Base-by-base conservation (phyloP, 768 basidiomycete genomes). In the Lactarius trivialis region DNA sequence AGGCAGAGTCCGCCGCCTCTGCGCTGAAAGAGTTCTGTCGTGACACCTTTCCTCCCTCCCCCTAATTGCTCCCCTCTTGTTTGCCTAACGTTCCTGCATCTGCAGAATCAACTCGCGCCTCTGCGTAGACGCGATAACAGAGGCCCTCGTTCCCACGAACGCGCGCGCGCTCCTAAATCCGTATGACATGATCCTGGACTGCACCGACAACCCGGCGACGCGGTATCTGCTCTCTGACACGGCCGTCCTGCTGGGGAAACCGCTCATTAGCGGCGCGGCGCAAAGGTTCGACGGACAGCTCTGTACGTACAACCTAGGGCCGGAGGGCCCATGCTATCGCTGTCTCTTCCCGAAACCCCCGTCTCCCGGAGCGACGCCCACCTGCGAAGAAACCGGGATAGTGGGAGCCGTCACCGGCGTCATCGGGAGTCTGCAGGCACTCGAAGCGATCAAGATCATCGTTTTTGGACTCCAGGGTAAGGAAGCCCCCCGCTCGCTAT, bases 151-250 rank as follows among this genome's bases (percentile, higher is more conserved):
- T 19, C 68, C 88, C 8, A 69, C 74, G 30, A 93, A 93, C 67
- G 91, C 93, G 0, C 63, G 83, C n/a, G 63, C 73, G 17, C 73
- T 91, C 24, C 76, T 95, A 12, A 65, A 70, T 12, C 70, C 79
- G 1, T 93, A 91, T 69, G 83, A 89, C 71, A 73, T 97, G 56
- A 78, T 98, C 55, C 77, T 98, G 17, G 96, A 98, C 75, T 98
- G 95, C 77, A 97, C 94, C 4, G 95, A 98, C 75, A 96, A 97
- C 66, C 84, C 88, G 2, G 85, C 89, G 2, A 94, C 93, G 0
- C 88, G 97, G 6, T 98, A 98, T 73, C 82, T 98, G 21, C 80
- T 99, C 56, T 94, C 92, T 28, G 95, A 98, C 71, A 83, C 84
- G 0, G 84, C 89, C 17, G 89, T 93, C 41, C 76, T 76, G 1